Evolutionary conservation across 164 flowering plant species (phyloP).

Genomic region (Tinospora cordifolia): DNA sequence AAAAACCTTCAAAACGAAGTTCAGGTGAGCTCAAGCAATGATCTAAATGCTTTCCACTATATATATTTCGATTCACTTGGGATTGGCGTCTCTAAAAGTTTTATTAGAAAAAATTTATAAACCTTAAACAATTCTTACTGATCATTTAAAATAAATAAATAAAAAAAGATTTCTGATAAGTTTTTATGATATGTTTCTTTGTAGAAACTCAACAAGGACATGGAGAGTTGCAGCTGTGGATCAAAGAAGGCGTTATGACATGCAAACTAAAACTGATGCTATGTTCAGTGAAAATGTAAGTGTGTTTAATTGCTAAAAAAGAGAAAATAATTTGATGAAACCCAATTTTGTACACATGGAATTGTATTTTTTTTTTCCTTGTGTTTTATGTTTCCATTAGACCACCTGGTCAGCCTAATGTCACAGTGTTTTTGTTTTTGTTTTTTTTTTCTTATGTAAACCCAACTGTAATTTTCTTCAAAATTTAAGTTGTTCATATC

Average conservation of each 20-base stretch:
- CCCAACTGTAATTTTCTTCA: too few species aligned
- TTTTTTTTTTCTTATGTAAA: too few species aligned
- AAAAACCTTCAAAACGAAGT: constrained; percentile 68
- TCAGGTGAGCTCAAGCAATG: constrained; percentile 39
- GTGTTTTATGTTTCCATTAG: too few species aligned
- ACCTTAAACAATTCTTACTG: not conserved
- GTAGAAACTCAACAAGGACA: constrained; percentile 52
- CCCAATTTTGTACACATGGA: not conserved
- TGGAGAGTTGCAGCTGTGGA: constrained; percentile 54
- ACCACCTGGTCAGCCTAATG: too few species aligned
- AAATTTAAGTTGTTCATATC: too few species aligned
- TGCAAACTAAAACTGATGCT: not conserved
- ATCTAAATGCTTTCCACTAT: not conserved
- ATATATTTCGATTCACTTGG: not conserved
- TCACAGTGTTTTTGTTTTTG: too few species aligned
- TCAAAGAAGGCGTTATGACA: constrained; percentile 24
- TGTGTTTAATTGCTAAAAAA: not conserved
- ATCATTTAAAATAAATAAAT: too few species aligned
- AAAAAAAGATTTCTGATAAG: not conserved
- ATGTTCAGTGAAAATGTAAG: not conserved
- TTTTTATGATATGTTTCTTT: not conserved
- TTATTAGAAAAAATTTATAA: not conserved
- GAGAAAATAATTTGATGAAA: not conserved
- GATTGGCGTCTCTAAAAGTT: not conserved
- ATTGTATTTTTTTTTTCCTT: not conserved